Evolutionary conservation across 139 green algal genomes (phyloP).

Genomic region (Coccomyxa sp.): DNA sequence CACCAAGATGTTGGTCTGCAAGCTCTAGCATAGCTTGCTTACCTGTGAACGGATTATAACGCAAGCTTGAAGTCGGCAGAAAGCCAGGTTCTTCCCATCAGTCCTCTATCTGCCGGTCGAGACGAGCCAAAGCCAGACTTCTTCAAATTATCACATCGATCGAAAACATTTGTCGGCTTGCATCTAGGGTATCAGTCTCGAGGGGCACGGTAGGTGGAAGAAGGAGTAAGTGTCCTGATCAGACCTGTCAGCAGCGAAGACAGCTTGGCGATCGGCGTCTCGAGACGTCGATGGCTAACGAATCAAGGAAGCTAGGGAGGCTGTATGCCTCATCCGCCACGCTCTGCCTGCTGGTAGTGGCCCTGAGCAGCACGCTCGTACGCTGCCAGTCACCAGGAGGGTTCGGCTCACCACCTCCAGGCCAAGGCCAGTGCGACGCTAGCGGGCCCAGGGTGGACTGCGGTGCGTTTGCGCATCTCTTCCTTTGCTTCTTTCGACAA

Average conservation of each 20-base stretch:
- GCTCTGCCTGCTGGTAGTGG: neutral
- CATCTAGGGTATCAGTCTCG: too few species aligned
- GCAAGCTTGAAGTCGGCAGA: too few species aligned
- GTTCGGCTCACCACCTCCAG: neutral
- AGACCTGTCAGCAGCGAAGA: neutral
- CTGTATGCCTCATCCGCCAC: neutral
- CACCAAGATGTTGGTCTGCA: too few species aligned
- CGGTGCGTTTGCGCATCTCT: neutral
- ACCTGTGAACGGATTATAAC: too few species aligned
- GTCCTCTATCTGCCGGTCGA: too few species aligned
- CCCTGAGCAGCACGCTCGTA: neutral
- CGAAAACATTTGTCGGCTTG: too few species aligned
- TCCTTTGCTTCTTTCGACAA: neutral
- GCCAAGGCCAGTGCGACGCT: neutral
- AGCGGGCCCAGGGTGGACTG: neutral
- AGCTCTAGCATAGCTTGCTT: too few species aligned
- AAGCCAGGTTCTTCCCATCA: too few species aligned
- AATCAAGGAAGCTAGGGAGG: neutral
- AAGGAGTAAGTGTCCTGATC: too few species aligned
- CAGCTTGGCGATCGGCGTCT: neutral
- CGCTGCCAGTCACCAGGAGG: neutral
- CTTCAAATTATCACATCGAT: too few species aligned
- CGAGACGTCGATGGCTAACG: neutral
- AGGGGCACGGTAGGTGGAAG: too few species aligned
- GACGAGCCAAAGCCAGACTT: too few species aligned